Evolutionary conservation across 2,329 filamentous ascomycete species (phyloP).

Genomic region (Microsporum canis): DNA sequence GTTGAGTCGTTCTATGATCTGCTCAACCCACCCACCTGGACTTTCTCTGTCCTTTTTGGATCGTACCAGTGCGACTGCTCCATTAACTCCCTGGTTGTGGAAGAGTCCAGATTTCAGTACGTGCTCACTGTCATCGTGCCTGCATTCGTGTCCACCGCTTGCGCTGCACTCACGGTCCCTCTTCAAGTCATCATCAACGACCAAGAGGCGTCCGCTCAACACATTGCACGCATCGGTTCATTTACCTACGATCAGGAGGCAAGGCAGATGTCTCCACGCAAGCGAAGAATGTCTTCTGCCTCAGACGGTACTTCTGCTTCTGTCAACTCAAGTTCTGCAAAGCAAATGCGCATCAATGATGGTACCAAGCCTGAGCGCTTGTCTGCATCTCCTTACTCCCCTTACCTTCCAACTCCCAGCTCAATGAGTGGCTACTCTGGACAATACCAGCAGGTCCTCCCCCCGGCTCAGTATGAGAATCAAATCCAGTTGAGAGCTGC

Average conservation of each 20-base stretch:
- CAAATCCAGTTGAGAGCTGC: constrained; percentile 37
- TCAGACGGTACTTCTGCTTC: constrained; percentile 40
- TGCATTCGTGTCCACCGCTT: constrained; percentile 47
- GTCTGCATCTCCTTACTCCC: constrained; percentile 38
- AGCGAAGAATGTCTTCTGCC: constrained; percentile 46
- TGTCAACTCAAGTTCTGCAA: constrained; percentile 37
- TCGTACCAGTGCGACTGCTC: constrained; percentile 58
- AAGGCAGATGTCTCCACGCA: constrained; percentile 36
- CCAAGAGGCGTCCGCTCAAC: constrained; percentile 40
- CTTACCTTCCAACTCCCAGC: constrained; percentile 41
- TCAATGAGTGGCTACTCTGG: constrained; percentile 31
- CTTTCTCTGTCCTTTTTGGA: constrained; percentile 64
- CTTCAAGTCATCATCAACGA: constrained; percentile 51
- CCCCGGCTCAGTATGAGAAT: constrained; percentile 32
- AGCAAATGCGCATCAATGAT: constrained; percentile 39
- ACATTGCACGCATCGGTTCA: constrained; percentile 46
- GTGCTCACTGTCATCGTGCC: constrained; percentile 62
- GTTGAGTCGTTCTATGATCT: constrained; percentile 67
- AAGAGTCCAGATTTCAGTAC: constrained; percentile 56
- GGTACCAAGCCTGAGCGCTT: constrained; percentile 39
- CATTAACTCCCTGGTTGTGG: constrained; percentile 48
- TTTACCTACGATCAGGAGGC: constrained; percentile 49
- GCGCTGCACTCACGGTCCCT: constrained; percentile 45
- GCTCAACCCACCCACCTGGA: constrained; percentile 42
- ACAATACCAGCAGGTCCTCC: constrained; percentile 28